Base-by-base conservation (phyloP, 345 rosid species). In the Lepidium sativum region DNA sequence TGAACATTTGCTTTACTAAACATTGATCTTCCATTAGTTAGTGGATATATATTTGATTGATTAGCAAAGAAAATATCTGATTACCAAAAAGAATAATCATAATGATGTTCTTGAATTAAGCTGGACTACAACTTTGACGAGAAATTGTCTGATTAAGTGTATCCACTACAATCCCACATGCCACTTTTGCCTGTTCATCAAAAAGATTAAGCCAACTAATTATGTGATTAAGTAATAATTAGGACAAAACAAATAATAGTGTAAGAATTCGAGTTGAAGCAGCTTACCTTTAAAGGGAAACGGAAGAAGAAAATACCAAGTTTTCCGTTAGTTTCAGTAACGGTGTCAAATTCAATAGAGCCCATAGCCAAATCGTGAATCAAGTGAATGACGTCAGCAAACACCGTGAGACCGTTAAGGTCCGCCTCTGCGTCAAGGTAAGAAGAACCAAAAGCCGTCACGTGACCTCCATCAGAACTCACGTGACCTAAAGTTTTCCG, bases 401-500 rank as follows among this genome's bases (percentile, higher is more conserved):
- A 62, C 67, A 89, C 78, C 54, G 75, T 63, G 16, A 87, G 81
- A 66, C 89, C 85, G 11, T 72, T 56, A 18, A 92, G 59, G 57
- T 85, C 81, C 63, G 91, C 73, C 71, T 80, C 82, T 7, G 89
- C 97, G 27, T 84, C 81, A 39, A 89, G 67, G 42, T 71, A 83
- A 49, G 97, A 84, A 50, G 88, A 79, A 1, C 83, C 82, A 5
- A 78, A 50, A 13, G 97, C 91, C 65, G 60, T 68, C 74, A 92
- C 88, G 70, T 80, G 92, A 1, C 87, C 89, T 0, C 68, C 69
- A 10, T 70, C 60, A 0, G 87, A 80, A 57, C 42, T 79, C 84
- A 83, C 92, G 74, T 80, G 87, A 23, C 96, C 96, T 62, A 89
- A 71, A 80, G 68, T 72, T 73, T 83, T 84, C 68, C 95, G 95